Evolutionary conservation across 768 basidiomycete genomes (phyloP), one percentile per base, ranked within the genome.

Genomic region (Mycena albidolilacea): DNA sequence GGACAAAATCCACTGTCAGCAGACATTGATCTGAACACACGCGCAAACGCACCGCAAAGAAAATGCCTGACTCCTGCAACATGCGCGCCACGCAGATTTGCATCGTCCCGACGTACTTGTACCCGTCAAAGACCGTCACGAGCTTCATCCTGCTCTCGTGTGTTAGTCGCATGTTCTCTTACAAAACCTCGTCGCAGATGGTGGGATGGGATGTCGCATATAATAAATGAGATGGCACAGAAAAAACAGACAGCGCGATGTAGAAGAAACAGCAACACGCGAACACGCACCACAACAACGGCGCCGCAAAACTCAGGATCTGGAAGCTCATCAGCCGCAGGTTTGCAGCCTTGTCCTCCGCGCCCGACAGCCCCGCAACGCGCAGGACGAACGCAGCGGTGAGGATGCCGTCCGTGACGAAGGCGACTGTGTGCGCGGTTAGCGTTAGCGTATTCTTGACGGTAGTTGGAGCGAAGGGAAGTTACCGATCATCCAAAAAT

Each of bases 51-150:
- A 97, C 93, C 64, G 93, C 93, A 81, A 97, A 96, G 84, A 97
- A 97, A 60, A 98, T 91, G 4, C 95, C 92, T 21, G 95, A 97
- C 82, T 98, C 96, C 78, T 93, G 92, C 73, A 98, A 82, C 97
- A 98, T 98, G 14, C 96, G 88, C 21, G 95, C 91, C 2, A 97
- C 91, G 72, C 97, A 97, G 38, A 98, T 96, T 79, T 97, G 96
- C 92, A 98, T 92, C 0, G 93, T 96, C 9, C 97, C 97, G 58
- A 98, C 90, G 76, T 94, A 94, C 91, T 95, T 93, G 82, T 88
- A 92, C 8, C 93, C 93, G 78, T 95, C 93, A 74, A 95, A 95
- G 11, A 96, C 83, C 0, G 95, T 95, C 23, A 96, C 83, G 3
- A 96, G 82, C 79, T 92, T 95, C 92, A 95, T 95, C 95, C 94